These are phyloP conservation scores for Geotrichum fermentans DNA, from an alignment of 1,139 yeast genomes.

Conservation along the genomic window DNA sequence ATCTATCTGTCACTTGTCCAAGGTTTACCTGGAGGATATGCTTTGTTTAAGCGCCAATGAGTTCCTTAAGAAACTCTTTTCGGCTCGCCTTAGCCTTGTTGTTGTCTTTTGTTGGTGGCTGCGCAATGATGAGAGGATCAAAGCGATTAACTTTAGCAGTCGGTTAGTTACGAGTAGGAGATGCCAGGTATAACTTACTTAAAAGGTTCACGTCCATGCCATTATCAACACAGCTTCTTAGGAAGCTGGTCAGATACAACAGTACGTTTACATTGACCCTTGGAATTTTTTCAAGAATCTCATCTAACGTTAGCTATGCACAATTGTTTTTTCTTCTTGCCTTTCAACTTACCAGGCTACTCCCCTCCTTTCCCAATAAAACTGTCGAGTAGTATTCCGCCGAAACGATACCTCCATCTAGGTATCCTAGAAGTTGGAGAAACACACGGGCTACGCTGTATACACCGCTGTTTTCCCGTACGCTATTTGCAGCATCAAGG, in stretches of 20 bases:
- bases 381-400: slow-evolving; percentile 33
- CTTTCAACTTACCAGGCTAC: slow-evolving; percentile 18
- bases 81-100: slow-evolving; percentile 9
- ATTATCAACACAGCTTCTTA: slow-evolving; percentile 33
- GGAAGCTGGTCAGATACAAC: slow-evolving; percentile 39
- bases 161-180: neutral
- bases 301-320: slow-evolving; percentile 15
- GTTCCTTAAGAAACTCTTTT: slow-evolving; percentile 7
- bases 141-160: neutral
- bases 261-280: slow-evolving; percentile 42
- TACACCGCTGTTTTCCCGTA: slow-evolving; percentile 24
- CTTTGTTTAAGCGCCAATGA: no score
- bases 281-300: slow-evolving; percentile 39
- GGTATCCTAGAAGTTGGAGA: slow-evolving; percentile 35
- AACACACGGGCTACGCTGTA: slow-evolving; percentile 36
- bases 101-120: slow-evolving; percentile 13
- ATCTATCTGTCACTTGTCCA: no score
- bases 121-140: slow-evolving; percentile 8
- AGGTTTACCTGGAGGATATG: no score
- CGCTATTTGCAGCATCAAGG: slow-evolving; percentile 31
- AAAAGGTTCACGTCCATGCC: slow-evolving; percentile 24
- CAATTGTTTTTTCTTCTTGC: no score
- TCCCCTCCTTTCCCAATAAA: slow-evolving; percentile 15
- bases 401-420: slow-evolving; percentile 43
- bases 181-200: slow-evolving; percentile 19